Conservation (phyloP, 768 basidiomycete species). For the Mycena filopes region DNA sequence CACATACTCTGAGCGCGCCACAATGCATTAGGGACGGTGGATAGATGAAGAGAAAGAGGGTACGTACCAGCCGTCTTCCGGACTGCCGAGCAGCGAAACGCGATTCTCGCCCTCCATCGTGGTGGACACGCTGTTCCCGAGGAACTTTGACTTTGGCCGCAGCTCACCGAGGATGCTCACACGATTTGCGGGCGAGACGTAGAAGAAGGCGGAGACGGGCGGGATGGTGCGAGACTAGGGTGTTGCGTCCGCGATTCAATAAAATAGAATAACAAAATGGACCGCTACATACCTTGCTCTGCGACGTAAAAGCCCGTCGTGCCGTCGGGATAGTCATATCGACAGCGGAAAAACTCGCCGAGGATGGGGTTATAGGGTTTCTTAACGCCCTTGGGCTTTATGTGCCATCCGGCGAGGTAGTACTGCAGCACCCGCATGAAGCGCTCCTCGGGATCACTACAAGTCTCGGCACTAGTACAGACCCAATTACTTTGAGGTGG, state of each 20-base stretch:
- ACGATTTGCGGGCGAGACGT: constrained; percentile 90
- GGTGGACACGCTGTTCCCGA: constrained; percentile 97
- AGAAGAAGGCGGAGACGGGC: constrained; percentile 95
- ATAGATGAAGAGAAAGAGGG: constrained; percentile 23
- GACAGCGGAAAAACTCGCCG: constrained; percentile 97
- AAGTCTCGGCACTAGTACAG: constrained; percentile 75
- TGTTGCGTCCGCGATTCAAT: too few species aligned
- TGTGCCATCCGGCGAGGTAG: constrained; percentile 99
- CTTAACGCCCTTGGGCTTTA: constrained; percentile 99
- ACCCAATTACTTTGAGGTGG: constrained; percentile 21
- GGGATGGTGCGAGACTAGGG: constrained; percentile 94
- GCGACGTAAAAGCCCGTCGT: constrained; percentile 95
- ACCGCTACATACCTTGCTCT: constrained; percentile 81
- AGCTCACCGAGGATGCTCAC: constrained; percentile 92
- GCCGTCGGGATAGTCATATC: constrained; percentile 91
- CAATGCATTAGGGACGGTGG: not conserved
- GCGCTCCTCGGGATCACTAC: constrained; percentile 85
- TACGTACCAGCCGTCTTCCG: constrained; percentile 86
- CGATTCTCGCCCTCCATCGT: constrained; percentile 97
- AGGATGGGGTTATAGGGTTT: constrained; percentile 99
- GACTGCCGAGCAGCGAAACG: constrained; percentile 82
- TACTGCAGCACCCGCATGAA: constrained; percentile 93
- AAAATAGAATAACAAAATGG: too few species aligned
- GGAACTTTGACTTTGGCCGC: constrained; percentile 93
- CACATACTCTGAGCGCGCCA: constrained; percentile 69